Evolutionary conservation across 208 protist genomes (phyloP).

Genomic region (Trypanosoma rangeli): DNA sequence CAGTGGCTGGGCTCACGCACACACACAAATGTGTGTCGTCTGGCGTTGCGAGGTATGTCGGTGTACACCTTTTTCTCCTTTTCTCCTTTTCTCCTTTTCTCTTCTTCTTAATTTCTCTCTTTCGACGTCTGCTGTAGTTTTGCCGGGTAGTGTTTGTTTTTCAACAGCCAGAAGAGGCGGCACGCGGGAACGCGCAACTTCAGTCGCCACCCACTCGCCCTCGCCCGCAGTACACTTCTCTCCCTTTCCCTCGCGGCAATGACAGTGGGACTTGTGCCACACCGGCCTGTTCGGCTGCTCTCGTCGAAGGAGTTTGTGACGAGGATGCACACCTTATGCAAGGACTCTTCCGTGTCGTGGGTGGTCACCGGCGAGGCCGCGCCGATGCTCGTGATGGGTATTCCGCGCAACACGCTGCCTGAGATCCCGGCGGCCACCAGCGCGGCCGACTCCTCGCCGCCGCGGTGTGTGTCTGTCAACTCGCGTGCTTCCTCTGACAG

Average conservation of each 20-base stretch:
- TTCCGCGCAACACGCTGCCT: background rate
- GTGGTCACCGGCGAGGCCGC: no score
- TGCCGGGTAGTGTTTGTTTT: no score
- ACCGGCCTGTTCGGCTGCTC: background rate
- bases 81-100: no score
- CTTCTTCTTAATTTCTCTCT: no score
- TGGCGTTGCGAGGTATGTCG: no score
- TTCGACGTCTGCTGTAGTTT: no score
- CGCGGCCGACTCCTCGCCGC: background rate
- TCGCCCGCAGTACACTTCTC: background rate
- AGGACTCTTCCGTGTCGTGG: no score
- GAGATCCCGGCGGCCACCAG: background rate
- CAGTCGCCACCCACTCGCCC: conserved; percentile 4
- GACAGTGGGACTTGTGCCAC: background rate
- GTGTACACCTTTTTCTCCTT: no score
- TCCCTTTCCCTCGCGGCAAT: background rate
- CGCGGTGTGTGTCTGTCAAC: background rate
- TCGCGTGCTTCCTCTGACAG: background rate
- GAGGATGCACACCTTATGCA: background rate
- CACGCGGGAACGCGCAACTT: background rate
- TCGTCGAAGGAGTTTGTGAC: background rate
- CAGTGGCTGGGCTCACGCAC: no score
- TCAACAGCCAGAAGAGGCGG: no score
- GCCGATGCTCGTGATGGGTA: background rate
- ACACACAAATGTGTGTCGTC: no score